These are phyloP conservation scores for Microbotryum lychnidis-dioicae DNA, from an alignment of 1,284 basidiomycete genomes.

Conservation along the genomic window DNA sequence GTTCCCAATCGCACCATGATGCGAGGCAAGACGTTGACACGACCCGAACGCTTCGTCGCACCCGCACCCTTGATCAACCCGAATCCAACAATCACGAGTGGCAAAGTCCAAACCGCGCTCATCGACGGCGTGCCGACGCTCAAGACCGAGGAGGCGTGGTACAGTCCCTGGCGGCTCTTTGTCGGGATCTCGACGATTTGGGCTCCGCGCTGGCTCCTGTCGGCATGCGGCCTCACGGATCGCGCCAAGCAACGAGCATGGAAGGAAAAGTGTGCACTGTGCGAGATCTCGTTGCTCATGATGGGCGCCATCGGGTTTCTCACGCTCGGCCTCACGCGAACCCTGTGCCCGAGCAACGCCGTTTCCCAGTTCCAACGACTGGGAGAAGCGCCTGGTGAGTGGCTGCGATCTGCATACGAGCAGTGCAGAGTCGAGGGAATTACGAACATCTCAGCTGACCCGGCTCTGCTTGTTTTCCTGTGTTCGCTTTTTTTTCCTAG, in stretches of 20 bases:
- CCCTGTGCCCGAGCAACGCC: conserved; percentile 62
- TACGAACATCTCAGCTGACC: too few species aligned
- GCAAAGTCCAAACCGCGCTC: conserved; percentile 18
- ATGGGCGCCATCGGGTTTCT: conserved; percentile 80
- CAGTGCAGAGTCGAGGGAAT: too few species aligned
- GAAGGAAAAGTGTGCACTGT: conserved; percentile 94
- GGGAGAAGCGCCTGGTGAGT: conserved; percentile 24
- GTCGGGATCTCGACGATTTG: conserved; percentile 77
- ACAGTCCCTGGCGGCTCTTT: conserved; percentile 73
- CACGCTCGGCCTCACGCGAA: conserved; percentile 88
- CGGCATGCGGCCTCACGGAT: conserved; percentile 69
- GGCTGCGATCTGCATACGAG: neutral
- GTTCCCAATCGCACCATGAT: conserved; percentile 17
- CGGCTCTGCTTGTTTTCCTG: neutral
- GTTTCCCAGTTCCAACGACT: conserved; percentile 33
- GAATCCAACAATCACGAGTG: conserved; percentile 14
- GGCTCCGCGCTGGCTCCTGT: conserved; percentile 73
- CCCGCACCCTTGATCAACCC: conserved; percentile 89
- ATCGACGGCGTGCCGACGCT: conserved; percentile 28
- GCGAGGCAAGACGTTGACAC: conserved; percentile 87
- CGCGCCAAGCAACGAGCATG: conserved; percentile 76
- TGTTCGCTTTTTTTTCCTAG: conserved; percentile 34
- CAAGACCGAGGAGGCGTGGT: conserved; percentile 35
- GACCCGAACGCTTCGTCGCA: conserved; percentile 87
- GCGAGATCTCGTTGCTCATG: conserved; percentile 69